Evolutionary conservation across 1,284 basidiomycete genomes (phyloP), one percentile per base, ranked within the genome.

Genomic region (Pascua sp.): DNA sequence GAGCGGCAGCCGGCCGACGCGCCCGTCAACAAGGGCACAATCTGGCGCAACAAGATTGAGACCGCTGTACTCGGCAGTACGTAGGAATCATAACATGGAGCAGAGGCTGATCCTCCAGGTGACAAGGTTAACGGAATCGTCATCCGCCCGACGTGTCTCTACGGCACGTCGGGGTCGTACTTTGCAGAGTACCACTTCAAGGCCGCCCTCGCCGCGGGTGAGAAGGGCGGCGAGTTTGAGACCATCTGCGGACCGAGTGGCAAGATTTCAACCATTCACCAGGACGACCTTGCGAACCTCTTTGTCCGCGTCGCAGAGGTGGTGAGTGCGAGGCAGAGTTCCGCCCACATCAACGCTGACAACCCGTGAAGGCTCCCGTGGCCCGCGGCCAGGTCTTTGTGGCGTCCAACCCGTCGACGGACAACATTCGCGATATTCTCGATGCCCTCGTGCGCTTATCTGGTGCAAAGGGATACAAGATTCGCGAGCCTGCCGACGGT

Each of bases 261-360:
- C 0, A 68, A 81, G 24, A 74, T 76, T 18, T 62, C 79, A 9
- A 61, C 79, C 0, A 72, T 84, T 36, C 83, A 84, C 65, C 62
- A 66, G 15, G 82, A 83, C 62, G 83, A 84, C 66, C 69, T 81
- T n/a, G 83, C 81, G 9, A 80, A 82, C 51, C 60, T 81, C 41
- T 83, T 80, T 58, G 51, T 82, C 12, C 67, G 77, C 5, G 76
- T 77, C 4, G 78, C 78, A 2, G 82, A 83, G 69, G 63, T 68
- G 45, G 71, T 71, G 18, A 56, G 69, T 62, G 13, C 11, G 13
- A 32, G 5, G 18, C 16, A 11, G 36, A 15, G 24, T n/a, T 5
- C 8, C 5, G 41, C 5, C 7, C n/a, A n/a, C 7, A 15, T 12
- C 11, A 2, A 5, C 32, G 32, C 52, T 53, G 16, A 53, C 37